Conservation (phyloP, 306 rosid species). For the Arachis hypogaea region DNA sequence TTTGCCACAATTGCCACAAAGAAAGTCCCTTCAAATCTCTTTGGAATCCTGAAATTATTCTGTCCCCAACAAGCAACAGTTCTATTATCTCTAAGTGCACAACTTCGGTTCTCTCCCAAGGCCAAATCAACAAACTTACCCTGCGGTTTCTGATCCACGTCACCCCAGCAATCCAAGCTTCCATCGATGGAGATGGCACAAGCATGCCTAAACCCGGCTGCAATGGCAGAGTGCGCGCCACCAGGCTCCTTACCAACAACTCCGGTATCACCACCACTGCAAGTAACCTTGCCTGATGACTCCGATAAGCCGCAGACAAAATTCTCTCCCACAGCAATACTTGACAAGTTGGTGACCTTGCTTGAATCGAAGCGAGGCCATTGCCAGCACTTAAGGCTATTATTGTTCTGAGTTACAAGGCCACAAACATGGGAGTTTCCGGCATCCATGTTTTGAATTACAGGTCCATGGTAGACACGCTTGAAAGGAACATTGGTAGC, state of each 20-base stretch:
- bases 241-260: conserved; percentile 30
- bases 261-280: conserved; percentile 41
- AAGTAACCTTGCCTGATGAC: conserved; percentile 40
- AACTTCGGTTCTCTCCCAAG: conserved; percentile 71
- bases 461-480: conserved; percentile 51
- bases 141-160: conserved; percentile 41
- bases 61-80: conserved; percentile 75
- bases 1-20: conserved; percentile 69
- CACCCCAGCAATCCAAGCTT: conserved; percentile 74
- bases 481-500: conserved; percentile 39
- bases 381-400: conserved; percentile 70
- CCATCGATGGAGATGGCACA: conserved; percentile 56
- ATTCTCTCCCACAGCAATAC: conserved; percentile 65
- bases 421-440: conserved; percentile 80
- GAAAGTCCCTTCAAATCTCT: conserved; percentile 24
- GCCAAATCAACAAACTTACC: conserved; percentile 68
- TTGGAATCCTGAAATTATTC: conserved; percentile 60
- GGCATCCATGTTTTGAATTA: conserved; percentile 48
- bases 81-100: conserved; percentile 52
- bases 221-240: conserved; percentile 43
- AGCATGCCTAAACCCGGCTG: conserved; percentile 66
- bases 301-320: conserved; percentile 63
- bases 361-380: conserved; percentile 44
- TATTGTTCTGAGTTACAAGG: conserved; percentile 34
- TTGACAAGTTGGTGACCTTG: conserved; percentile 29